Conservation (phyloP, 2,329 filamentous ascomycete species). For the Endocalyx cinctus region DNA sequence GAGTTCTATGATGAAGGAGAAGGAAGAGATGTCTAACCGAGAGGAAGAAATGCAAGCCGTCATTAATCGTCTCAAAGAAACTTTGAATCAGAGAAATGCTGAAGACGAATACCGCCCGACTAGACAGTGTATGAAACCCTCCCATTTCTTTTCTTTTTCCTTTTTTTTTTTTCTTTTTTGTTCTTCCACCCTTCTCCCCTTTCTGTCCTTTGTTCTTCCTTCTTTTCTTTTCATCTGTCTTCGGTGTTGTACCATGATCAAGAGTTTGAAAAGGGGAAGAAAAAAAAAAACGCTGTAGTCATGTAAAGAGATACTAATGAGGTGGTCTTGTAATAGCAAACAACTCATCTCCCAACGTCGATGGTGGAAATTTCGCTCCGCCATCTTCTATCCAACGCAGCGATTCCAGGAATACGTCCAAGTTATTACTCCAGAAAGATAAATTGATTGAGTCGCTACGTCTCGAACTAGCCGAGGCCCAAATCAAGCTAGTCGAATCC, state of each 20-base stretch:
- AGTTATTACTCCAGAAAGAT: constrained; percentile 89
- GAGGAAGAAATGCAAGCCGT: constrained; percentile 89
- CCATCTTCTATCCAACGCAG: constrained; percentile 79
- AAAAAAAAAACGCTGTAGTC: too few relatives aligned
- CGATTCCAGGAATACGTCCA: constrained; percentile 85
- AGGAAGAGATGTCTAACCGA: constrained; percentile 76
- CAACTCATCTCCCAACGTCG: constrained; percentile 63
- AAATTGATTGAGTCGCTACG: constrained; percentile 90
- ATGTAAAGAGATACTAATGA: constrained; percentile 10
- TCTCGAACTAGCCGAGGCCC: constrained; percentile 87
- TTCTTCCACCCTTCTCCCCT: too few relatives aligned
- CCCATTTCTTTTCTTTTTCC: not conserved
- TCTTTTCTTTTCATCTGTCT: too few relatives aligned
- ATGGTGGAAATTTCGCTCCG: constrained; percentile 78
- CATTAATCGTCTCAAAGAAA: constrained; percentile 89
- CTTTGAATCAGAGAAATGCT: constrained; percentile 64
- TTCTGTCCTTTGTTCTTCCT: too few relatives aligned
- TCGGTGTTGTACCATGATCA: too few relatives aligned
- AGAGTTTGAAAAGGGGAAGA: too few relatives aligned
- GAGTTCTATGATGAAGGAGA: constrained; percentile 81
- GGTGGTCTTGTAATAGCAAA: constrained; percentile 32
- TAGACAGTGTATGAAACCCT: constrained; percentile 48
- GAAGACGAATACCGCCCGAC: constrained; percentile 55
- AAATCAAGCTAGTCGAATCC: constrained; percentile 91
- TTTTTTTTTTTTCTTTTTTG: too few relatives aligned